phyloP scores from a whole-genome alignment of 352 stramenopile genomes.

The Phytophthora pinifolia region DNA sequence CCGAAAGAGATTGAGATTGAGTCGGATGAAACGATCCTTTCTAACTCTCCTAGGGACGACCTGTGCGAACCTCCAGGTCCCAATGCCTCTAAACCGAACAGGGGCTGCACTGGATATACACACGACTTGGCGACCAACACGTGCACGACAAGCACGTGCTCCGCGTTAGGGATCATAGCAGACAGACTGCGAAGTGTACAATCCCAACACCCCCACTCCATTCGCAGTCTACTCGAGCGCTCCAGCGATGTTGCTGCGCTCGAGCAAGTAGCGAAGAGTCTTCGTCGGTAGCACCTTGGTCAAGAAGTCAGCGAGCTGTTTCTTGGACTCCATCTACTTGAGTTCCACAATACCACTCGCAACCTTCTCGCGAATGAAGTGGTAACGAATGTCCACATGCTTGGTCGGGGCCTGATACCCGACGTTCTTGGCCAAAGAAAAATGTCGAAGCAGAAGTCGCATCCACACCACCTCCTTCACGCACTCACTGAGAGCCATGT shows the following conservation, averaged over 20 bases:
- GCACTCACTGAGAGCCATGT: conserved; percentile 26
- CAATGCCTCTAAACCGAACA: too few species aligned
- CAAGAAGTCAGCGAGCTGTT: conserved; percentile 27
- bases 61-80: too few species aligned
- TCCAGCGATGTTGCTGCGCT: background rate
- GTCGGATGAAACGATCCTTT: too few species aligned
- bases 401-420: conserved; percentile 24
- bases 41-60: too few species aligned
- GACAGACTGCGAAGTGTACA: conserved; percentile 9
- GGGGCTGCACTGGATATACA: too few species aligned
- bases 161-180: too few species aligned
- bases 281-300: conserved; percentile 23
- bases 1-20: too few species aligned
- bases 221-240: conserved; percentile 8
- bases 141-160: too few species aligned
- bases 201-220: conserved; percentile 25
- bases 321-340: conserved; percentile 23
- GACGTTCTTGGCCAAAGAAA: conserved; percentile 28
- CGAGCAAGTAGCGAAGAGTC: conserved; percentile 17
- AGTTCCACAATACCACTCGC: conserved; percentile 12
- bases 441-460: conserved; percentile 14
- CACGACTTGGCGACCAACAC: too few species aligned
- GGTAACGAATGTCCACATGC: conserved; percentile 28
- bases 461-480: conserved; percentile 25
- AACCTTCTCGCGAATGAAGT: conserved; percentile 25